These are phyloP conservation scores for Ganoderma leucocontextum DNA, from an alignment of 1,284 basidiomycete species.

Conservation along the genomic window DNA sequence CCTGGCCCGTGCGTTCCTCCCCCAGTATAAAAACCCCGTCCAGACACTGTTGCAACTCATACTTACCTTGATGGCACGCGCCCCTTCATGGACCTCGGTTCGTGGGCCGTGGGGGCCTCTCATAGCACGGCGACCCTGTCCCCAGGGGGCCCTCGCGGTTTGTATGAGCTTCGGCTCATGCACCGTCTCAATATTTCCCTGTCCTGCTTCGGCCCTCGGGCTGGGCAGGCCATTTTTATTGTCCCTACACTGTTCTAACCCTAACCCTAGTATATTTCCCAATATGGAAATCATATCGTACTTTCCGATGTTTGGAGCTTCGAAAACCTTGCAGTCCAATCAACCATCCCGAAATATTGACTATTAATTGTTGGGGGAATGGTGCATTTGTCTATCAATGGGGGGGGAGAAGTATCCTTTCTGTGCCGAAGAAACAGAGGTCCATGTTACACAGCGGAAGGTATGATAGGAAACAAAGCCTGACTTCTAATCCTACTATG, in stretches of 20 bases:
- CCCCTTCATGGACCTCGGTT: slow-evolving; percentile 50
- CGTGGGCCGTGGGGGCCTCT: slow-evolving; percentile 55
- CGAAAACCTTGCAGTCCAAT: background rate
- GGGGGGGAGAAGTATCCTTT: background rate
- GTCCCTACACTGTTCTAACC: slow-evolving; percentile 38
- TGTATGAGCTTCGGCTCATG: slow-evolving; percentile 74
- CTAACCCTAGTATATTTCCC: slow-evolving; percentile 38
- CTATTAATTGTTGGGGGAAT: background rate
- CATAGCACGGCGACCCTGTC: slow-evolving; percentile 81
- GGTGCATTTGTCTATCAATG: background rate
- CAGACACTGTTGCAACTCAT: slow-evolving; percentile 39
- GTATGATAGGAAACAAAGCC: slow-evolving; percentile 23
- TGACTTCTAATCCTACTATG: slow-evolving; percentile 38
- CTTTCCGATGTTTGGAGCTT: background rate
- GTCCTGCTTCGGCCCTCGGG: slow-evolving; percentile 62
- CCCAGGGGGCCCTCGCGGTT: slow-evolving; percentile 54
- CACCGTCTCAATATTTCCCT: slow-evolving; percentile 78
- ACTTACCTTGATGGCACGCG: slow-evolving; percentile 51
- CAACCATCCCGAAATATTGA: background rate
- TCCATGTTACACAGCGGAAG: slow-evolving; percentile 23
- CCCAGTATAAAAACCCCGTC: slow-evolving; percentile 35
- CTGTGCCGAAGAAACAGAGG: background rate
- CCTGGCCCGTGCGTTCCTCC: slow-evolving; percentile 41
- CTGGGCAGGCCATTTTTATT: slow-evolving; percentile 46
- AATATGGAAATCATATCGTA: slow-evolving; percentile 23